phyloP scores from a whole-genome alignment of 805 yeast species.

The Myxozyma melibiosi region DNA sequence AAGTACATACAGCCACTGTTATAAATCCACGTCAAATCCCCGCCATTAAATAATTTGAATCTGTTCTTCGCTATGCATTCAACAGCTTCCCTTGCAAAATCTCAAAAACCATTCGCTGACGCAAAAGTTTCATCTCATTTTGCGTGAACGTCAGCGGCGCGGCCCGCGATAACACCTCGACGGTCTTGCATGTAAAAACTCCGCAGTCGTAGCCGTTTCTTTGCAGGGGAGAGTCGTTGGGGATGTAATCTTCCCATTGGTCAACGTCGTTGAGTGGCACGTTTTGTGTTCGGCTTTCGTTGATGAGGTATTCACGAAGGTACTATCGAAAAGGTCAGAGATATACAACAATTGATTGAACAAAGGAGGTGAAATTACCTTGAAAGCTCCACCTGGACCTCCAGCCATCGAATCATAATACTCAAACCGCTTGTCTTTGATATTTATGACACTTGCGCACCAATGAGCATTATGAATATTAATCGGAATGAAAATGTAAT shows the following conservation, averaged over 20 bases:
- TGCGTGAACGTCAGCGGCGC: conserved; percentile 59
- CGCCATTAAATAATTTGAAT: too few relatives aligned
- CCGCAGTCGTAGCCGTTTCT: conserved; percentile 94
- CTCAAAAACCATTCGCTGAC: conserved; percentile 71
- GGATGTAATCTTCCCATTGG: conserved; percentile 39
- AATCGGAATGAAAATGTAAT: conserved; percentile 78
- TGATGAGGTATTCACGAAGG: conserved; percentile 62
- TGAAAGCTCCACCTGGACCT: conserved; percentile 45
- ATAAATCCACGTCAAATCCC: too few relatives aligned
- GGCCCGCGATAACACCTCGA: conserved; percentile 59
- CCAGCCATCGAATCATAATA: conserved; percentile 78
- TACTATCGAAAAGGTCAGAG: not conserved
- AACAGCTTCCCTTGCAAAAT: conserved; percentile 42
- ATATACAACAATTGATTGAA: conserved; percentile 44
- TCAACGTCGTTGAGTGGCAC: conserved; percentile 40
- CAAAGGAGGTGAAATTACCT: conserved; percentile 2
- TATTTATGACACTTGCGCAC: conserved; percentile 83
- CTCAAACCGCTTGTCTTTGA: conserved; percentile 56
- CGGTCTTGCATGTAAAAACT: conserved; percentile 82
- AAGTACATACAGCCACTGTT: too few relatives aligned
- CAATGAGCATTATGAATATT: conserved; percentile 84
- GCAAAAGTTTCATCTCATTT: conserved; percentile 65
- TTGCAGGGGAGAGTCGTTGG: conserved; percentile 73
- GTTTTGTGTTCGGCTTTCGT: conserved; percentile 62
- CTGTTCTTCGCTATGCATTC: not conserved